Percentiles rank a stretch among this genome's conserved stretches.
phyloP scores from a whole-genome alignment of 768 basidiomycete genomes.

The Glaciozyma martinii region DNA sequence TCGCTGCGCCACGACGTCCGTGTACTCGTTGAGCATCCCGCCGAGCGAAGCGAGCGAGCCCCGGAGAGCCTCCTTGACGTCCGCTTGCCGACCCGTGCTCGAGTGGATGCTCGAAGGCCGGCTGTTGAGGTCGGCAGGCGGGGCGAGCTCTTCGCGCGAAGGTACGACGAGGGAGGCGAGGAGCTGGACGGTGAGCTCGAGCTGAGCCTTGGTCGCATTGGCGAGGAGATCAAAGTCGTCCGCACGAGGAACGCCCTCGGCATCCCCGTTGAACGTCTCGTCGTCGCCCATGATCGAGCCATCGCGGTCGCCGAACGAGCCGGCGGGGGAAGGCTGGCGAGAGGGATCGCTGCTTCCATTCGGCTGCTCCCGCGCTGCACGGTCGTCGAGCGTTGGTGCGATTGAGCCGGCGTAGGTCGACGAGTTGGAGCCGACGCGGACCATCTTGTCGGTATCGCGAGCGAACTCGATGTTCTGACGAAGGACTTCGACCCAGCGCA shows the following conservation, averaged over 20 bases:
- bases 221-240: conserved; percentile 37
- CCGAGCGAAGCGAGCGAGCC: conserved; percentile 51
- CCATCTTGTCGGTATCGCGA: not conserved
- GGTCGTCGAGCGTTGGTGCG: not conserved
- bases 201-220: conserved; percentile 49
- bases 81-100: conserved; percentile 43
- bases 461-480: conserved; percentile 57
- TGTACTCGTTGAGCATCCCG: conserved; percentile 56
- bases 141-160: conserved; percentile 1
- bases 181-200: conserved; percentile 65
- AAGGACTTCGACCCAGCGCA: conserved; percentile 75
- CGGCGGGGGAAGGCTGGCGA: not conserved
- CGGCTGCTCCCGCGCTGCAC: not conserved
- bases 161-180: conserved; percentile 45
- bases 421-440: not conserved
- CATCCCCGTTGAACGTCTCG: conserved; percentile 22
- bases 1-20: conserved; percentile 61
- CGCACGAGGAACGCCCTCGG: conserved; percentile 15
- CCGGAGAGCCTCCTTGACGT: conserved; percentile 49
- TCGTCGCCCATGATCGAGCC: conserved; percentile 24
- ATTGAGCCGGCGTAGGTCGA: conserved; percentile 11
- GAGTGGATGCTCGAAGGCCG: conserved; percentile 32
- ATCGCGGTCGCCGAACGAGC: conserved; percentile 14
- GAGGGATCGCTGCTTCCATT: not conserved
- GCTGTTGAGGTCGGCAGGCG: conserved; percentile 15